A percentile compares a stretch with the other conserved stretches of the same genome.
Conservation (phyloP, 225 moss, liverwort and hornwort species). For the Marchantia polymorpha region DNA sequence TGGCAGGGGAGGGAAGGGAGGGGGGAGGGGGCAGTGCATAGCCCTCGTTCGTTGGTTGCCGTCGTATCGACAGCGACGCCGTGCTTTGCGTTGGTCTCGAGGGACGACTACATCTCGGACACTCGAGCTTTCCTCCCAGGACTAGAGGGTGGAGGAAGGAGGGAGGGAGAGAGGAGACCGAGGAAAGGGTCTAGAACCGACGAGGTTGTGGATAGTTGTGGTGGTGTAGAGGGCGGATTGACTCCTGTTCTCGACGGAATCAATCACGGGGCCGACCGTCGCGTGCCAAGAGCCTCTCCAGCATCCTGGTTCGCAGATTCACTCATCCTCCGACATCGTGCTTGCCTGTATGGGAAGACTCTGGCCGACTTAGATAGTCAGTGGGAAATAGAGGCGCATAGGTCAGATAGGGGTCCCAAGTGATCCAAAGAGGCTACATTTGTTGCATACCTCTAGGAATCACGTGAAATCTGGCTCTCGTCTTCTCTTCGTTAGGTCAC, state of each 20-base stretch:
- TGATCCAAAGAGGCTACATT: slow-evolving; percentile 30
- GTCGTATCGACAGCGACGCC: slow-evolving; percentile 1
- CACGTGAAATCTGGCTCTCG: slow-evolving; percentile 33
- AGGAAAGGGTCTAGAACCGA: background rate
- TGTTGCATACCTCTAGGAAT: slow-evolving; percentile 29
- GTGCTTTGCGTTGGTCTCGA: background rate
- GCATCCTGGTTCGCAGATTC: slow-evolving; percentile 26
- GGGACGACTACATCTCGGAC: background rate
- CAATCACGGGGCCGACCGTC: slow-evolving; percentile 2
- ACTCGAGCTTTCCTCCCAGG: background rate
- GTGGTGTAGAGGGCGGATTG: background rate
- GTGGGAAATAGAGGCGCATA: slow-evolving; percentile 7
- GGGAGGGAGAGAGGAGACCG: background rate
- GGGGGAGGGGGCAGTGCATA: background rate
- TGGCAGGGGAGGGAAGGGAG: background rate
- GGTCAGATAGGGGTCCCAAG: slow-evolving; percentile 24
- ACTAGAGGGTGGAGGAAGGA: slow-evolving; percentile 1
- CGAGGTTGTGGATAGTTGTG: slow-evolving; percentile 2
- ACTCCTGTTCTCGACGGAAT: slow-evolving; percentile 8
- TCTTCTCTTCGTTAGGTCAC: slow-evolving; percentile 33
- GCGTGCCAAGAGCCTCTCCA: background rate
- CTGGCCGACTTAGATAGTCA: background rate
- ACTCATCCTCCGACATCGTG: slow-evolving; percentile 15
- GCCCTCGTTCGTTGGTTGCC: background rate
- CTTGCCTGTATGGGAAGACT: slow-evolving; percentile 23